These are phyloP conservation scores for Kluyveromyces wickerhamii DNA, from an alignment of 805 yeast species.

Conservation along the genomic window DNA sequence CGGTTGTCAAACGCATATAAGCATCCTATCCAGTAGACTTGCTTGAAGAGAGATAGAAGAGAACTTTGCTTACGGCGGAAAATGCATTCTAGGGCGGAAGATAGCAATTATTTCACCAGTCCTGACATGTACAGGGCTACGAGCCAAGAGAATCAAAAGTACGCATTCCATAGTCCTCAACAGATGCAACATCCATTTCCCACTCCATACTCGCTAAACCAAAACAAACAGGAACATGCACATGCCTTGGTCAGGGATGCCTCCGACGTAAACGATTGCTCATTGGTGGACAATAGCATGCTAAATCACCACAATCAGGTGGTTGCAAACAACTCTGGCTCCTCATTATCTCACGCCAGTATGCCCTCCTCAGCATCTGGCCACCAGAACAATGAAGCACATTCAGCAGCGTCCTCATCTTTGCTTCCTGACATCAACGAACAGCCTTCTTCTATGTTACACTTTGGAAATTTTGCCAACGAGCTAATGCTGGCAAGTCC, in stretches of 20 bases:
- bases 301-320: conserved; percentile 4
- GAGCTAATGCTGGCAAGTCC: conserved; percentile 30
- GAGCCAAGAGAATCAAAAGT: conserved; percentile 9
- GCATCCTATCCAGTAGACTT: no score
- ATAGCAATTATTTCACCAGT: neutral
- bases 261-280: conserved; percentile 12
- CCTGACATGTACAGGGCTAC: conserved; percentile 1
- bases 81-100: conserved; percentile 3
- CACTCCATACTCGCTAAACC: conserved; percentile 28
- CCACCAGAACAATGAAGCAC: neutral
- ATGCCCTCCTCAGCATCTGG: neutral
- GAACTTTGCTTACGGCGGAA: no score
- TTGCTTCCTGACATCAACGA: conserved; percentile 21
- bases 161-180: conserved; percentile 25
- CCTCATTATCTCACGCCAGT: neutral
- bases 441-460: conserved; percentile 29
- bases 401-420: neutral
- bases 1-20: no score
- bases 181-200: conserved; percentile 29
- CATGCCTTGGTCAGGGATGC: neutral
- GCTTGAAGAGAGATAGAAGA: no score
- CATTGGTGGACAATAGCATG: conserved; percentile 23
- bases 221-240: conserved; percentile 7
- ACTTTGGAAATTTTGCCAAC: conserved; percentile 20
- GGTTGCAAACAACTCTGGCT: neutral